Evolutionary conservation across 23 red algal species (phyloP), one percentile per base, ranked within the genome.

Genomic region (Gracilaria domingensis): DNA sequence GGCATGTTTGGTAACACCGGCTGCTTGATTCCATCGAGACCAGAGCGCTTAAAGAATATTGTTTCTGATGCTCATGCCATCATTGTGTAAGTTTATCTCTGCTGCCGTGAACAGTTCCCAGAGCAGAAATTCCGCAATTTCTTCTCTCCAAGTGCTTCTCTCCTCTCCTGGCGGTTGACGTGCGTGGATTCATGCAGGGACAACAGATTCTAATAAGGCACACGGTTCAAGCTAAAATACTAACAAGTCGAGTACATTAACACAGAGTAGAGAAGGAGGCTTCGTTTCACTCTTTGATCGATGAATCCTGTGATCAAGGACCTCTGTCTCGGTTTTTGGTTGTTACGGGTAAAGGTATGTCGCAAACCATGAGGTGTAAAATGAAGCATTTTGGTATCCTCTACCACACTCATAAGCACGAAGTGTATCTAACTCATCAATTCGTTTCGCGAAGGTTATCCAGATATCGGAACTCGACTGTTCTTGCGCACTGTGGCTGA

Each of bases 221-320:
- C 13, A 36, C 4, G 12, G 1, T 69, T 28, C 1, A 37, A 37
- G 8, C 30, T 0, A 69, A 4, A 35, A 36, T 39, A 8, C 79
- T 80, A 38, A 55, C 79, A 39, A 33, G 23, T 14, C 2, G 14
- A n/a, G 2, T 66, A 60, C 17, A 12, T 28, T 16, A 29, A 81
- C 21, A 53, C 30, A 93, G 81, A 16, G 55, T 94, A n/a, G 91
- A 94, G 82, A 94, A 94, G 58, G 91, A 94, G 44, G 67, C 91
- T 14, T 44, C 74, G 24, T 87, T 94, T 70, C 32, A 67, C 42
- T 90, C 87, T 32, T 49, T 90, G 54, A 70, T 90, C 0, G 53
- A 81, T 57, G 87, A 90, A 47, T 58, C 87, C 18, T 0, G 20
- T 23, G 57, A n/a, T 2, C 37, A 29, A 26, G 66, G 77, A 53